These are phyloP conservation scores for Claviceps pusilla DNA, from an alignment of 2,329 filamentous ascomycete species.

Conservation along the genomic window DNA sequence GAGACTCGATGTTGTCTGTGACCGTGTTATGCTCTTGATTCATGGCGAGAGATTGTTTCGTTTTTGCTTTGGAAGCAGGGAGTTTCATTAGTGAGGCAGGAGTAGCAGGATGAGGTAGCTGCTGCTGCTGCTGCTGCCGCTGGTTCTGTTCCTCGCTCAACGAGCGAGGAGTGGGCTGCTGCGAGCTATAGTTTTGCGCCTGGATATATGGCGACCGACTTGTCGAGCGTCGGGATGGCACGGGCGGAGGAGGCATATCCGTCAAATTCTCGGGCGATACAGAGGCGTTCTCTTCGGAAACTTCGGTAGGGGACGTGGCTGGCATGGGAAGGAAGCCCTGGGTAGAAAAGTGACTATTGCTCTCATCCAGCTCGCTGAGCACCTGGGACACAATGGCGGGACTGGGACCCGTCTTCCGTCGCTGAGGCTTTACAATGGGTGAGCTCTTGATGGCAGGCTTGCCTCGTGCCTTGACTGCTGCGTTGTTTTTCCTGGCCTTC, in stretches of 20 bases:
- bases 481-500: conserved; percentile 37
- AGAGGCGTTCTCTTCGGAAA: conserved; percentile 49
- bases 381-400: conserved; percentile 41
- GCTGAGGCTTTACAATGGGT: conserved; percentile 54
- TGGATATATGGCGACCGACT: conserved; percentile 53
- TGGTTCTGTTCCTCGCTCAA: conserved; percentile 4
- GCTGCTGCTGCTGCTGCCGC: conserved; percentile 8
- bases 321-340: conserved; percentile 23
- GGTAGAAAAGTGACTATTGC: conserved; percentile 17
- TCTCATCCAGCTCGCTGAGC: conserved; percentile 37
- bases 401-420: conserved; percentile 36
- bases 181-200: conserved; percentile 29
- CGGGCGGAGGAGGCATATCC: conserved; percentile 52
- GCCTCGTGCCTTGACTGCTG: conserved; percentile 33
- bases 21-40: conserved; percentile 19
- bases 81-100: conserved; percentile 80
- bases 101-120: conserved; percentile 50
- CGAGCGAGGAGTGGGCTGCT: conserved; percentile 10
- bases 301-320: conserved; percentile 29
- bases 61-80: conserved; percentile 36
- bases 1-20: conserved; percentile 40
- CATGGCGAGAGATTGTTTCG: conserved; percentile 27
- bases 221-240: conserved; percentile 49
- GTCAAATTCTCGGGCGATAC: conserved; percentile 48
- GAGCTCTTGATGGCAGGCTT: conserved; percentile 50